These are phyloP conservation scores for Amaranthus hypochondriacus DNA, from an alignment of 148 eudicot genomes.

Conservation along the genomic window DNA sequence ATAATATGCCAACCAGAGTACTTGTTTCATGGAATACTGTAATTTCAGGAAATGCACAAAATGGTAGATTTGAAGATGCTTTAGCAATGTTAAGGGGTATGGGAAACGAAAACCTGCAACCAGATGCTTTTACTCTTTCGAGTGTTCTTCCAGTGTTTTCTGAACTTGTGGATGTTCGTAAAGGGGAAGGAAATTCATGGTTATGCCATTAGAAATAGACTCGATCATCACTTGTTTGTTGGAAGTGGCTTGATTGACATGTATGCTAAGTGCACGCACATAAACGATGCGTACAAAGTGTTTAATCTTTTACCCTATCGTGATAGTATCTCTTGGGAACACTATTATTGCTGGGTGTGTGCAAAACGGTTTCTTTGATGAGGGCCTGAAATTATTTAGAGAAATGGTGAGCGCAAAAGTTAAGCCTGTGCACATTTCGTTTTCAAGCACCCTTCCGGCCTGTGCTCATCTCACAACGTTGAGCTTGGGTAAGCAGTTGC, in stretches of 20 bases:
- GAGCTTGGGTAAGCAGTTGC: conserved; percentile 70
- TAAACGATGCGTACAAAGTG: conserved; percentile 48
- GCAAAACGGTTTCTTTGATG: conserved; percentile 69
- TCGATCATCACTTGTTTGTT: conserved; percentile 43
- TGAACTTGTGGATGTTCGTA: conserved; percentile 42
- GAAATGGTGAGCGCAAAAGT: conserved; percentile 53
- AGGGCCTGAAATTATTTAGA: conserved; percentile 63
- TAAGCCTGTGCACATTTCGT: conserved; percentile 50
- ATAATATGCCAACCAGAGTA: conserved; percentile 56
- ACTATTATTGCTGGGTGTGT: conserved; percentile 68
- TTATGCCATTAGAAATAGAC: conserved; percentile 47
- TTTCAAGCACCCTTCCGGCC: conserved; percentile 77
- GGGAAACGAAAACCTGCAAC: conserved; percentile 45
- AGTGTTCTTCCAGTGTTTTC: conserved; percentile 62
- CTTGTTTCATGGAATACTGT: conserved; percentile 76
- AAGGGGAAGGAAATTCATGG: conserved; percentile 84
- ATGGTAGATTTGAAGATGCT: conserved; percentile 61
- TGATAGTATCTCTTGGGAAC: conserved; percentile 73
- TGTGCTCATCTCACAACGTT: conserved; percentile 76
- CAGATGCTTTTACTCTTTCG: conserved; percentile 67
- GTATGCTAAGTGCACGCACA: conserved; percentile 65
- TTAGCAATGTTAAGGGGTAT: conserved; percentile 49
- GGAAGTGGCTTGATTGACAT: conserved; percentile 77
- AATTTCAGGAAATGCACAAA: conserved; percentile 63
- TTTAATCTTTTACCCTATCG: conserved; percentile 41